A percentile compares a stretch with the other conserved stretches of the same genome.
phyloP scores from a whole-genome alignment of 2,329 filamentous ascomycete genomes.

The Sporothrix curviconia region DNA sequence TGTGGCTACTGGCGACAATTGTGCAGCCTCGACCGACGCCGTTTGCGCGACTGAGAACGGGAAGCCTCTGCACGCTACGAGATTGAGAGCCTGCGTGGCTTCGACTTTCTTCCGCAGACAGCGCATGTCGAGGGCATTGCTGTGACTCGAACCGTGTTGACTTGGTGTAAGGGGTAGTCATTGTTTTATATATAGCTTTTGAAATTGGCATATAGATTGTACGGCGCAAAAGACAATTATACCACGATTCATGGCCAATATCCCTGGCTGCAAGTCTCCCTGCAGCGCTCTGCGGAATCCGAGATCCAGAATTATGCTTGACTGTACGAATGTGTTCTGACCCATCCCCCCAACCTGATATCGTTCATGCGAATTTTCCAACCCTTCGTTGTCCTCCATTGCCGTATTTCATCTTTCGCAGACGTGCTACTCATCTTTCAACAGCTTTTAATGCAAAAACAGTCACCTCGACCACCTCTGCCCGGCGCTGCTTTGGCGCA shows the following conservation, averaged over 20 bases:
- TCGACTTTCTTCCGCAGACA: constrained; percentile 95
- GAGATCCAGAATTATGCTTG: not conserved
- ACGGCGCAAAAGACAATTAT: not conserved
- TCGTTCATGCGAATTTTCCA: constrained; percentile 2
- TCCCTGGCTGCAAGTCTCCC: too few species aligned
- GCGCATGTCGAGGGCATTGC: constrained; percentile 64
- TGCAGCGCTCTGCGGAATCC: too few species aligned
- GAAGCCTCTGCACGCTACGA: constrained; percentile 53
- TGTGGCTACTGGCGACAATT: constrained; percentile 21
- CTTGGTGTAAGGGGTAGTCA: constrained; percentile 15
- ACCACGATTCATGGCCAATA: too few species aligned
- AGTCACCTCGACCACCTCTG: constrained; percentile 63
- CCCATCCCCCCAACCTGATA: too few species aligned
- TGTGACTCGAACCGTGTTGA: constrained; percentile 55
- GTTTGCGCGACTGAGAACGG: constrained; percentile 22
- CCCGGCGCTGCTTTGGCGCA: constrained; percentile 60
- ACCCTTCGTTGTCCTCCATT: not conserved
- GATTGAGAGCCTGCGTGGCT: constrained; percentile 85
- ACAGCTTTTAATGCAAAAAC: constrained; percentile 66
- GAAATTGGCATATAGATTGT: not conserved
- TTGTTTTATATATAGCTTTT: not conserved
- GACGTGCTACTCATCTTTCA: constrained; percentile 38
- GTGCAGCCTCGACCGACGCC: constrained; percentile 26
- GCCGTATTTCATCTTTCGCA: not conserved
- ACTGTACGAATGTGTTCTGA: not conserved